A percentile compares a stretch with the other conserved stretches of the same genome.
phyloP scores from a whole-genome alignment of 2,329 filamentous ascomycete genomes.

The Apiospora aurea region DNA sequence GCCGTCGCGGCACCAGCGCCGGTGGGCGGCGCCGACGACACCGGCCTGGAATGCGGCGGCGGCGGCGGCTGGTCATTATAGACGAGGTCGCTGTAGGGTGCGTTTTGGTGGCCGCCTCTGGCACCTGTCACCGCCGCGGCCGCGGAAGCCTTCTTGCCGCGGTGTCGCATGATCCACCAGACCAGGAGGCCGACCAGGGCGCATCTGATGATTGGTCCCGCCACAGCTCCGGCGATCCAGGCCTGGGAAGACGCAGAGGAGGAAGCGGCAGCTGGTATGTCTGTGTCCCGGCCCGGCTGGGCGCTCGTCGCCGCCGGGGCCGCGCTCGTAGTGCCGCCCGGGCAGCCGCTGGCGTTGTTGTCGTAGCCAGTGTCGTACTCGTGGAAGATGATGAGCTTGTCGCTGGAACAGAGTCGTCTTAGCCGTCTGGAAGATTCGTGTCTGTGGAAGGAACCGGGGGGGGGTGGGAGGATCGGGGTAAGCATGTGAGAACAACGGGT shows the following conservation, averaged over 20 bases:
- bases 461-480: too few relatives aligned
- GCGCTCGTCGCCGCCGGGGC: too few relatives aligned
- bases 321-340: background rate
- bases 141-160: background rate
- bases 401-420: background rate
- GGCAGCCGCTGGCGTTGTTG: background rate
- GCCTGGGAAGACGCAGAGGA: background rate
- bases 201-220: background rate
- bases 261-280: background rate
- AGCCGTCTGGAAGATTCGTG: background rate
- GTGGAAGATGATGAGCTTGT: background rate
- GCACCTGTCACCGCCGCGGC: background rate
- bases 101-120: background rate
- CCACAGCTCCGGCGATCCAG: background rate
- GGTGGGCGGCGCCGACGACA: background rate
- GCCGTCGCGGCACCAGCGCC: too few relatives aligned
- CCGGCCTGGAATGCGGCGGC: background rate
- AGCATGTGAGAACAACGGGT: too few relatives aligned
- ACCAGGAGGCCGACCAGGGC: background rate
- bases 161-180: background rate
- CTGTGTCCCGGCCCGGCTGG: too few relatives aligned
- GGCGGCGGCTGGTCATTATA: background rate
- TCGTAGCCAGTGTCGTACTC: background rate
- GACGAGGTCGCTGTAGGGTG: too few relatives aligned
- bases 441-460: background rate